Base-by-base conservation (phyloP, 768 basidiomycete species). In the Lactarius psammicola region DNA sequence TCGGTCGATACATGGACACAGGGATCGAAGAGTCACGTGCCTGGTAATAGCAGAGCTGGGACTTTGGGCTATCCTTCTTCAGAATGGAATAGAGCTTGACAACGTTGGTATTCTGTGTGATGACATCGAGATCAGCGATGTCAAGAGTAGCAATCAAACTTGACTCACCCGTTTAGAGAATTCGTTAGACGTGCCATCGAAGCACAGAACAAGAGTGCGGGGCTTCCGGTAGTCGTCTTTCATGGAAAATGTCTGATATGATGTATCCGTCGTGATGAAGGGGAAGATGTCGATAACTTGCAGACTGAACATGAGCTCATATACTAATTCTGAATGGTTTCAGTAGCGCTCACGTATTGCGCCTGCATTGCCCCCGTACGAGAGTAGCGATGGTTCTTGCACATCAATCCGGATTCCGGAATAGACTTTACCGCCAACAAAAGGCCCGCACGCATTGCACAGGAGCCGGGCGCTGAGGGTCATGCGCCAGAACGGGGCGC, bases 51-150 rank as follows among this genome's bases (percentile, higher is more conserved):
- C 44, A 62, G 18, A 63, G 30, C 38, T 63, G 65, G 8, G 38
- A 20, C 17, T 82, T 74, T 28, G 71, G 66, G 30, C 10, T 10
- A 60, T 86, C 85, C 73, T 86, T 89, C 76, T 82, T 81, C 40
- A 93, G 80, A 34, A 92, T 76, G 7, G 82, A 78, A 75, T 88
- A 90, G 51, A 94, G 78, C 71, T 85, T 85, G 60, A 88, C 86
- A 44, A 89, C 81, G 62, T 90, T 90, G 11, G 89, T 85, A 70
- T 89, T 87, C 80, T 84, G 62, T 28, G 18, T 2, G 49, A 36
- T 26, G 15, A 20, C 15, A 30, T 33, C 4, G n/a, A 58, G 53
- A 26, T 33, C 13, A 36, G 26, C 36, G 58, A 17, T 11, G 38
- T 36, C 20, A 26, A 13, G 17, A 36, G 42, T 13, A 17, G 44